Evolutionary conservation across 2,329 filamentous ascomycete species (phyloP), one percentile per base, ranked within the genome.

Genomic region (Pestalotiopsis sp.): DNA sequence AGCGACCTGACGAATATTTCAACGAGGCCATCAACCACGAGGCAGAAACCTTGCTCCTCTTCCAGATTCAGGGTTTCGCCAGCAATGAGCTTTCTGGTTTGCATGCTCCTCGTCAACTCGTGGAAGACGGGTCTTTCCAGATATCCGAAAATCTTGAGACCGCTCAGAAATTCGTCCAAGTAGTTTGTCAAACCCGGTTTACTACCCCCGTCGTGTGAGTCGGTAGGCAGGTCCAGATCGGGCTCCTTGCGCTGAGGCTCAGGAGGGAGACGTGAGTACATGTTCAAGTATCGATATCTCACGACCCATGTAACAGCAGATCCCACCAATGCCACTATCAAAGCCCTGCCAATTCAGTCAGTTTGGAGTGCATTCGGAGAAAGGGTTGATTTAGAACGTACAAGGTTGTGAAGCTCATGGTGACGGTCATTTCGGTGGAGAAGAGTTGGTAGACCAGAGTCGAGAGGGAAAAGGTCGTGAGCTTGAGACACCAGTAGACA

Each of bases 61-160:
- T 99, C 96, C 39, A 99, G 84, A 72, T 98, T 90, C 74, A 99
- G 85, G 0, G 96, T 99, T 81, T 99, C 96, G 38, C 96, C 96
- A 4, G 96, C 95, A 76, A 98, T 97, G 64, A 99, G 86, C 81
- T 98, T 98, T 74, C 94, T 88, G 23, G 97, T 99, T 83, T 99
- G 96, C 96, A 99, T 99, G 69, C 95, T 98, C 69, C 96, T 87
- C 0, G 96, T 99, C 74, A 99, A 88, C 81, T 99, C 96, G 77
- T 99, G 97, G 77, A 99, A 99, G 57, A 99, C 96, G 0, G 96
- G 94, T 31, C 96, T 90, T 79, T 99, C 96, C 58, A 99, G 85
- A 77, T 98, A 99, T 9, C 96, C 96, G 81, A 99, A 99, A 69
- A 99, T 96, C 81, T 98, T 99, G 84, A 99, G 99, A 38, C 97